Evolutionary conservation across 2,329 filamentous ascomycete genomes (phyloP), one percentile per base, ranked within the genome.

Genomic region (Colletotrichum graminicola): DNA sequence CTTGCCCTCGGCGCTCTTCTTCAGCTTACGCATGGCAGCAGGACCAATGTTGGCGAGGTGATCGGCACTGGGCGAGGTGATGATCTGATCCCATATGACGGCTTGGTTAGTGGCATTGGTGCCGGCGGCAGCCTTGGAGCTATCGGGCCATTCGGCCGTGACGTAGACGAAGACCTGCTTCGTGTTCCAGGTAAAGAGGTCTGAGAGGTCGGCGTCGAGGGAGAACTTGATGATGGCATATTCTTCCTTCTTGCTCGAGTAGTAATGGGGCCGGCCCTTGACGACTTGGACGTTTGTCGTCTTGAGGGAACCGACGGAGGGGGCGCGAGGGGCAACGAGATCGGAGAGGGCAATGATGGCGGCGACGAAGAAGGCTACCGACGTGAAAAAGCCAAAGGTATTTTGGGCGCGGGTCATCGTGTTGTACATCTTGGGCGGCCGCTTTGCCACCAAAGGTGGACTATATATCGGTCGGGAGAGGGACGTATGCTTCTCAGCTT

Each of bases 171-270:
- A 99, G 78, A 99, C 85, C 84, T 98, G 94, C 83, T 99, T 99
- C 26, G 97, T 99, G 87, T 99, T 99, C 96, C 95, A 99, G 79
- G 93, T 97, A 88, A 98, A 98, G 76, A 99, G 93, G 54, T 92
- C 92, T 72, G 91, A 92, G 72, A 99, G 89, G 84, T 99, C 95
- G 64, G 95, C 93, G 78, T 97, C 93, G 71, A 99, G 88, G 78
- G 95, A 93, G 87, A 99, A 99, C 80, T 92, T 92, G 79, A 99
- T 92, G 80, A 96, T 91, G 76, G 95, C 96, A 82, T 98, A 98
- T 83, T 99, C 96, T 83, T 98, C 95, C 82, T 93, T 94, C 82
- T 96, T 97, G 62, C 89, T 86, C 75, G 91, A 93, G 86, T 98
- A 97, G 88, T 98, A 98, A 81, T 98, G 93, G n/a, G 96, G 94